Evolutionary conservation across 139 green algal genomes (phyloP).

Genomic region (Asterochloris erici): DNA sequence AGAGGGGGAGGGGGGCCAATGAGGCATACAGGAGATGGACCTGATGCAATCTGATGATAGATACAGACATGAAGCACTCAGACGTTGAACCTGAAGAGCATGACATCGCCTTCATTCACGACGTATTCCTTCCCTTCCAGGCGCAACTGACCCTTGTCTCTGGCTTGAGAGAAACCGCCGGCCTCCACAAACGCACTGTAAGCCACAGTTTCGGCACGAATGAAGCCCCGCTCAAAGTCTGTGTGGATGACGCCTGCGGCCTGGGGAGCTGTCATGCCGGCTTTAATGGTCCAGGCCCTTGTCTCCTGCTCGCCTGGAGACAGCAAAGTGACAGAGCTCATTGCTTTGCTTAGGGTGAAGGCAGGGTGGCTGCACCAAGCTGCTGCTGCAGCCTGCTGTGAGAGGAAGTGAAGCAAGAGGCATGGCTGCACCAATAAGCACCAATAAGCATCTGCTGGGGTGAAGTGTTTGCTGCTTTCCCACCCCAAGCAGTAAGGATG

Average conservation of each 20-base stretch:
- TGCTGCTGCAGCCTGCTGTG: no score
- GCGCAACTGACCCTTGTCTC: conserved; percentile 79
- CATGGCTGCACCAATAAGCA: no score
- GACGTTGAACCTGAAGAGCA: conserved; percentile 71
- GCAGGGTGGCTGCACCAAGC: no score
- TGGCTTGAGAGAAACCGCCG: conserved; percentile 49
- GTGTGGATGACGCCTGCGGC: conserved; percentile 93
- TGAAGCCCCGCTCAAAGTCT: conserved; percentile 95
- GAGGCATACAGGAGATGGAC: not conserved
- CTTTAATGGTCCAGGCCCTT: conserved; percentile 83
- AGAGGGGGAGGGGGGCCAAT: not conserved
- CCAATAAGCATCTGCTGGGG: no score
- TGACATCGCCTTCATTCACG: conserved; percentile 91
- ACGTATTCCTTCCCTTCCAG: conserved; percentile 98
- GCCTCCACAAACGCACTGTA: conserved; percentile 75
- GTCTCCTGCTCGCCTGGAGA: conserved; percentile 90
- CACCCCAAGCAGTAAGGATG: not conserved
- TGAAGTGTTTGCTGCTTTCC: no score
- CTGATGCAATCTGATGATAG: no score
- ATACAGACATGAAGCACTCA: conserved; percentile 10
- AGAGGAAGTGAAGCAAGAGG: no score
- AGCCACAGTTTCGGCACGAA: conserved; percentile 85
- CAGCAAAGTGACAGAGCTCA: no score
- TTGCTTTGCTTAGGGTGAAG: no score
- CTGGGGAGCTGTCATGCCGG: conserved; percentile 84